These are phyloP conservation scores for Zygosaccharomyces bisporus DNA, from an alignment of 805 yeast species.

Conservation along the genomic window DNA sequence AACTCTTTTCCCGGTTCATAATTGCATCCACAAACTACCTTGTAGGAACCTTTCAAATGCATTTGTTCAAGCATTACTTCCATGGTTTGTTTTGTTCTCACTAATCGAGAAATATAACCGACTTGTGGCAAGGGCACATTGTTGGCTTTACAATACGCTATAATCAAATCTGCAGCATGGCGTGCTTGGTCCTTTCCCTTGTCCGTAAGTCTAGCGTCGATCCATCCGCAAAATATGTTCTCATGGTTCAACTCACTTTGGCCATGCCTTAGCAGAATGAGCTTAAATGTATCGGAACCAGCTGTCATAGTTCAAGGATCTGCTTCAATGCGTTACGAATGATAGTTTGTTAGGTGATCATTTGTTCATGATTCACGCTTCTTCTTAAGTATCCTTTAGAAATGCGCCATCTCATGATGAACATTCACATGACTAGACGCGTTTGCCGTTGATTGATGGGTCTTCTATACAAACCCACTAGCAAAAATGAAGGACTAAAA, in stretches of 20 bases:
- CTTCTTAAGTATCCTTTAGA: conserved; percentile 4
- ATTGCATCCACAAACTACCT: conserved; percentile 23
- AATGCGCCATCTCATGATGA: conserved; percentile 6
- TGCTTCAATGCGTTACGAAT: not conserved
- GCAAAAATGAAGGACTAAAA: not conserved
- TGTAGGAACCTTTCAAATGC: conserved; percentile 19
- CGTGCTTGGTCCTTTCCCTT: conserved; percentile 67
- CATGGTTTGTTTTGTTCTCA: conserved; percentile 73
- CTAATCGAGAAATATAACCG: conserved; percentile 65
- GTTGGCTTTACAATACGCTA: conserved; percentile 35
- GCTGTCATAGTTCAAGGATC: conserved; percentile 13
- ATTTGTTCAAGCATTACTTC: conserved; percentile 58
- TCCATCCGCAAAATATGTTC: conserved; percentile 83
- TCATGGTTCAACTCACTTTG: conserved; percentile 76
- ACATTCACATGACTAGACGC: conserved; percentile 6
- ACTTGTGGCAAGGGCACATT: conserved; percentile 45
- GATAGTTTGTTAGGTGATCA: not conserved
- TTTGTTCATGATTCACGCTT: not conserved
- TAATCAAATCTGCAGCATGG: conserved; percentile 57
- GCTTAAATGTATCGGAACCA: conserved; percentile 25
- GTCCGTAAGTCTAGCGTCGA: conserved; percentile 65
- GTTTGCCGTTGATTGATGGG: not conserved
- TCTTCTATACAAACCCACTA: not conserved
- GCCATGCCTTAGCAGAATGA: conserved; percentile 67
- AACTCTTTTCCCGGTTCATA: conserved; percentile 13